Percentiles rank a stretch among this genome's conserved stretches.
Conservation (phyloP, 129 eudicot genomes). For the Artemisia tridentata region DNA sequence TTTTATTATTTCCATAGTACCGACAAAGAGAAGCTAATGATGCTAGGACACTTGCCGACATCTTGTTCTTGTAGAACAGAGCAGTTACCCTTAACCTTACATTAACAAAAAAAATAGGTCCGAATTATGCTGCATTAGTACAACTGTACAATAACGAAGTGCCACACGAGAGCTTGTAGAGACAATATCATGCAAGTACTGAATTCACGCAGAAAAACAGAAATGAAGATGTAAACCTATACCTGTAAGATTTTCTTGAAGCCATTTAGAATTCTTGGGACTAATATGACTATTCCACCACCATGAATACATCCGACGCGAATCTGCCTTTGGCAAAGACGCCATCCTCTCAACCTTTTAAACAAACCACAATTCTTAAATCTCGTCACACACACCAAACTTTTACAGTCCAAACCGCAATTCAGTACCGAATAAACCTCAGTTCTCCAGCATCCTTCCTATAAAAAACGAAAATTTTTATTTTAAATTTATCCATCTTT, state of each 20-base stretch:
- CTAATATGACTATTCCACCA: constrained; percentile 99
- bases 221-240: neutral
- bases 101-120: no score
- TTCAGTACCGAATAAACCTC: constrained; percentile 2
- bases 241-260: constrained; percentile 95
- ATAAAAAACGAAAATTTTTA: no score
- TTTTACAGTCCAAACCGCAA: constrained; percentile 7
- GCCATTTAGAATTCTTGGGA: constrained; percentile 96
- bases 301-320: constrained; percentile 84
- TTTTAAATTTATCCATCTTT: constrained; percentile 8
- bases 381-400: neutral
- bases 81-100: no score
- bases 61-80: no score
- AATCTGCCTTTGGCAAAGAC: constrained; percentile 43
- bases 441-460: constrained; percentile 16
- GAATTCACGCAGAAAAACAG: no score
- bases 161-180: neutral
- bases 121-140: no score
- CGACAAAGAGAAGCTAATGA: no score
- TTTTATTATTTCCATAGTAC: no score
- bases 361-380: neutral
- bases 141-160: no score
- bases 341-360: constrained; percentile 46
- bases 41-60: no score
- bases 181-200: no score